Evolutionary conservation across 2,329 filamentous ascomycete genomes (phyloP).

Genomic region (Neobulgaria alba): DNA sequence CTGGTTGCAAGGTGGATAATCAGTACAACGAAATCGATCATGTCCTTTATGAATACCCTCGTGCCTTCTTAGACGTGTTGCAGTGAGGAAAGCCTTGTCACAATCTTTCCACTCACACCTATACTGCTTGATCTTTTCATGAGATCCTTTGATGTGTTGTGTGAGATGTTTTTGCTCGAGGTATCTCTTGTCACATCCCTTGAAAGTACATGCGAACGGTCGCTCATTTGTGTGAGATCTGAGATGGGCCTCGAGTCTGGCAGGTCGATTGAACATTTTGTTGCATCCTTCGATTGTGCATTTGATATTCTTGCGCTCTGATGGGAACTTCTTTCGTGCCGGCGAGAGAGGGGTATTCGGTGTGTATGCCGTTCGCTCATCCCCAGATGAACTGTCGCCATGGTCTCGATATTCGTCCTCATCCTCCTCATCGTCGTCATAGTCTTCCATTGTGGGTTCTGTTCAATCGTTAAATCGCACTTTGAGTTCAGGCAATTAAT

Average conservation of each 20-base stretch:
- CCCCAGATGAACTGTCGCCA: slow-evolving; percentile 23
- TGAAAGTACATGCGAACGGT: slow-evolving; percentile 63
- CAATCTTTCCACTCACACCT: slow-evolving; percentile 65
- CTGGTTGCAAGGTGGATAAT: slow-evolving; percentile 61
- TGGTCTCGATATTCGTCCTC: slow-evolving; percentile 30
- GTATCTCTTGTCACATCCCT: slow-evolving; percentile 74
- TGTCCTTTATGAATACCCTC: slow-evolving; percentile 68
- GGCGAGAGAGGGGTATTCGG: slow-evolving; percentile 44
- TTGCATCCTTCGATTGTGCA: slow-evolving; percentile 68
- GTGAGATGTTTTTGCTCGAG: slow-evolving; percentile 79
- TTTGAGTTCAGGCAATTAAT: too few relatives aligned
- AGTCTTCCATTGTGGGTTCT: slow-evolving; percentile 2
- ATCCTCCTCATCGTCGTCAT: slow-evolving; percentile 34
- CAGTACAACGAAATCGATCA: slow-evolving; percentile 66
- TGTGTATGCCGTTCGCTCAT: slow-evolving; percentile 32
- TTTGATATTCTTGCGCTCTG: slow-evolving; percentile 65
- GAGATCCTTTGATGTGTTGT: slow-evolving; percentile 75
- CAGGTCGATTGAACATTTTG: slow-evolving; percentile 83
- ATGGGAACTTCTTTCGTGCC: slow-evolving; percentile 46
- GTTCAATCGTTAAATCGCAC: slow-evolving; percentile 1
- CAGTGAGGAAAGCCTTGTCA: slow-evolving; percentile 72
- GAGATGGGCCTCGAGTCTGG: slow-evolving; percentile 69
- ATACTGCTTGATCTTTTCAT: slow-evolving; percentile 62
- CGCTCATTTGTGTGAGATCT: slow-evolving; percentile 81
- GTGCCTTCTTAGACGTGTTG: slow-evolving; percentile 69